A percentile compares a stretch with the other conserved stretches of the same genome.
Conservation (phyloP, 129 eudicot species). For the Silybum marianum region DNA sequence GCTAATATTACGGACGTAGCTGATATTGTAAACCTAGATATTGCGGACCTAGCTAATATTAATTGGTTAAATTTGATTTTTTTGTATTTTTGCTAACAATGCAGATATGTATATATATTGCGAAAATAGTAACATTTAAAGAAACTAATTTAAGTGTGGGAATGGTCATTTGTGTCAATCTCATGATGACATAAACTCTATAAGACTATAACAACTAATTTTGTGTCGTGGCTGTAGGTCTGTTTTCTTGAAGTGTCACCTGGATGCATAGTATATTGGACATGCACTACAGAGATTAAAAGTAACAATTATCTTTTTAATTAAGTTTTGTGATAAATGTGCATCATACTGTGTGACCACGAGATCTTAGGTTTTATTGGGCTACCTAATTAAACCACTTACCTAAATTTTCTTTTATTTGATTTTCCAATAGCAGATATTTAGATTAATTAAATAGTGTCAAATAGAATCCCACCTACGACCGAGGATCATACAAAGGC, state of each 20-base stretch:
- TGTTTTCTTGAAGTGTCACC: not conserved
- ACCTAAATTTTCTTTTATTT: not conserved
- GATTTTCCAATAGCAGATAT: not conserved
- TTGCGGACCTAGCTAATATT: too few relatives aligned
- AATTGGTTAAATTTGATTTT: too few relatives aligned
- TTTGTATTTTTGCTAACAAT: too few relatives aligned
- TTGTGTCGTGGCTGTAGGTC: not conserved
- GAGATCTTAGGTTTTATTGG: not conserved
- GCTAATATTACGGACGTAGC: too few relatives aligned
- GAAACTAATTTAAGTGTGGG: too few relatives aligned
- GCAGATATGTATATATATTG: too few relatives aligned
- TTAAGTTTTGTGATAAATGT: not conserved
- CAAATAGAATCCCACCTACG: not conserved
- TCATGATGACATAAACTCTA: not conserved
- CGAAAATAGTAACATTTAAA: too few relatives aligned
- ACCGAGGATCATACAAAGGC: not conserved
- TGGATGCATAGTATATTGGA: not conserved
- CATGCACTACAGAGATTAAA: not conserved
- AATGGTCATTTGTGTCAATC: too few relatives aligned
- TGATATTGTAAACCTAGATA: too few relatives aligned
- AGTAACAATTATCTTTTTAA: not conserved
- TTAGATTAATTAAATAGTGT: not conserved
- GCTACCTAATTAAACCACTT: not conserved
- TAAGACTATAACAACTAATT: not conserved
- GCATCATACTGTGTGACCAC: not conserved